Evolutionary conservation across 495 filamentous ascomycete genomes (phyloP).

Genomic region (Penicillium steckii): DNA sequence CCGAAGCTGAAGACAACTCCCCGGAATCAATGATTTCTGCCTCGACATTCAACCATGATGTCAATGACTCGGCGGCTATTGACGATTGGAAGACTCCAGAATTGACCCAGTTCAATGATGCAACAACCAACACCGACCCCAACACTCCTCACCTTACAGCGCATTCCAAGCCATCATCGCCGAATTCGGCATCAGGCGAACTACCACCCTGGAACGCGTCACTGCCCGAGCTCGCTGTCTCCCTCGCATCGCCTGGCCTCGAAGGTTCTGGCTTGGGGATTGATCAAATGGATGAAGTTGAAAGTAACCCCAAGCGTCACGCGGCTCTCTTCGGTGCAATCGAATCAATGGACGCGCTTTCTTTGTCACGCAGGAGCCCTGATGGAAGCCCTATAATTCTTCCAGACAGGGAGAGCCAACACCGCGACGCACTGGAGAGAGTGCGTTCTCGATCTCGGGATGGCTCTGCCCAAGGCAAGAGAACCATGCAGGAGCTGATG

Average conservation of each 20-base stretch:
- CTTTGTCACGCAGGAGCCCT: slow-evolving; percentile 24
- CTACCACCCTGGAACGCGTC: slow-evolving; percentile 28
- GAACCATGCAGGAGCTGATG: slow-evolving; percentile 49
- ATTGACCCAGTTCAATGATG: slow-evolving; percentile 21
- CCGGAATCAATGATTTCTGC: slow-evolving; percentile 42
- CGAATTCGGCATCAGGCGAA: slow-evolving; percentile 30
- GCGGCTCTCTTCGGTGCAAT: slow-evolving; percentile 42
- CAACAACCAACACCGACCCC: slow-evolving; percentile 31
- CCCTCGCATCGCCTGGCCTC: slow-evolving; percentile 31
- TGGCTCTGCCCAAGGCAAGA: slow-evolving; percentile 27
- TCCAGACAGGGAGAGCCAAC: slow-evolving; percentile 8
- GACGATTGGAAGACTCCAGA: slow-evolving; percentile 30
- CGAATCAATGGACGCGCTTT: slow-evolving; percentile 31
- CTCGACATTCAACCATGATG: slow-evolving; percentile 30
- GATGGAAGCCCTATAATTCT: slow-evolving; percentile 27
- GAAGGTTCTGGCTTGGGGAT: slow-evolving; percentile 37
- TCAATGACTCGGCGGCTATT: slow-evolving; percentile 13
- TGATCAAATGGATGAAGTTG: slow-evolving; percentile 36
- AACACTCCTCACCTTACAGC: slow-evolving; percentile 41
- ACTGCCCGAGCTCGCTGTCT: slow-evolving; percentile 32
- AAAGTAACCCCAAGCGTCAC: slow-evolving; percentile 47
- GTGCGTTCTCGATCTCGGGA: slow-evolving; percentile 21
- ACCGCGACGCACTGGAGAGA: not conserved
- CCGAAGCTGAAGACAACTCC: slow-evolving; percentile 24
- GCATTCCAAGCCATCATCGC: slow-evolving; percentile 37